Conservation (phyloP, 1,284 basidiomycete species). For the Sporisorium sorghi region DNA sequence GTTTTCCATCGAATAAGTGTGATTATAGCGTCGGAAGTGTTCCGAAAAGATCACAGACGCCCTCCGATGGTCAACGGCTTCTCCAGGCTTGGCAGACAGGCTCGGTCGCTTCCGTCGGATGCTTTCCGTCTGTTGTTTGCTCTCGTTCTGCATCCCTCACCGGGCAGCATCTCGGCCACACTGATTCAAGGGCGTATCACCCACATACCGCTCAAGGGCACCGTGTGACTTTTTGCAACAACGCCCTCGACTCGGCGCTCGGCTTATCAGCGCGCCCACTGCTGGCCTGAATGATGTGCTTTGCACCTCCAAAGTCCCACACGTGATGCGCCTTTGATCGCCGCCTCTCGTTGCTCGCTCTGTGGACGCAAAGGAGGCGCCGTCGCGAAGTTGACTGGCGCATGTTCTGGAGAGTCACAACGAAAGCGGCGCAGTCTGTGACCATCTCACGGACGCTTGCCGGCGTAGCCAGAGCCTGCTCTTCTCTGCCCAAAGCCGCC, state of each 20-base stretch:
- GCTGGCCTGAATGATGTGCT: background rate
- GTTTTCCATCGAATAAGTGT: background rate
- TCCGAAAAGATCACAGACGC: background rate
- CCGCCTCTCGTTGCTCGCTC: background rate
- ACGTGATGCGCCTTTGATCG: background rate
- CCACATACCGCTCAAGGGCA: too few species aligned
- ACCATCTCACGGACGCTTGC: background rate
- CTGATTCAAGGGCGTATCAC: too few species aligned
- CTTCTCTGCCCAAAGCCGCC: background rate
- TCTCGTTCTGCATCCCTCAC: background rate
- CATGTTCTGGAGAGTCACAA: background rate
- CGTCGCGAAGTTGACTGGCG: background rate
- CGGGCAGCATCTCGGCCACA: background rate
- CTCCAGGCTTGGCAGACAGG: background rate
- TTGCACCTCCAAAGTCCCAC: background rate
- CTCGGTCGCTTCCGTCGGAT: conserved; percentile 2
- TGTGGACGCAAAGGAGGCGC: background rate
- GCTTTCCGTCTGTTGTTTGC: background rate
- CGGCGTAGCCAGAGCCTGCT: too few species aligned
- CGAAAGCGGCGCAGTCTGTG: background rate
- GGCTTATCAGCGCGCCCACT: background rate
- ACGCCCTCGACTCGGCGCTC: background rate
- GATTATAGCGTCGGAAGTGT: background rate
- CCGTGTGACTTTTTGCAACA: background rate
- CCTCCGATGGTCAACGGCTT: background rate